phyloP scores from a whole-genome alignment of 805 yeast genomes.

The Tetrapisispora arboricola region DNA sequence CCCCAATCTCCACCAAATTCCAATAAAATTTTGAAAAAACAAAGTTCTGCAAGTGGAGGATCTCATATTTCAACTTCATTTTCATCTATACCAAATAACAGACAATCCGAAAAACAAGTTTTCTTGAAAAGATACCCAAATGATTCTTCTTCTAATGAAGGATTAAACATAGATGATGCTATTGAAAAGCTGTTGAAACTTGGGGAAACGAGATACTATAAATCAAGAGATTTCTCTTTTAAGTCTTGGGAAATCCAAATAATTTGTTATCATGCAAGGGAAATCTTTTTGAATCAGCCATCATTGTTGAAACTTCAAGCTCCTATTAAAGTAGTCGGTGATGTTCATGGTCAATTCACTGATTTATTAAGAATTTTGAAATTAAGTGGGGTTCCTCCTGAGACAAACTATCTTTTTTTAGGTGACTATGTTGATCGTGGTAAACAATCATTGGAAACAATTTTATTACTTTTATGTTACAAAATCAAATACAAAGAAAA shows the following conservation, averaged over 20 bases:
- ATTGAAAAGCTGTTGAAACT: constrained; percentile 49
- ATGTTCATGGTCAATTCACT: constrained; percentile 93
- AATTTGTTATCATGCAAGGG: constrained; percentile 48
- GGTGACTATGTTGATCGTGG: constrained; percentile 99
- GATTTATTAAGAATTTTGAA: constrained; percentile 85
- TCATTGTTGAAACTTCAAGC: constrained; percentile 56
- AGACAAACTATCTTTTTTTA: constrained; percentile 79
- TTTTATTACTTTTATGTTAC: constrained; percentile 75
- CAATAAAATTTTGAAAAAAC: neutral
- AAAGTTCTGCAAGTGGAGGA: neutral
- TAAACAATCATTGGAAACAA: constrained; percentile 90
- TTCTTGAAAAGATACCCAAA: constrained; percentile 24
- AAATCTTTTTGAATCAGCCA: constrained; percentile 55
- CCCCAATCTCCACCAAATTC: neutral
- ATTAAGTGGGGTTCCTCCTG: constrained; percentile 93
- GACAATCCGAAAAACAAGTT: constrained; percentile 9
- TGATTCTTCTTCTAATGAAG: constrained; percentile 20
- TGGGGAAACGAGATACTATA: constrained; percentile 35
- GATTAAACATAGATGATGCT: constrained; percentile 48
- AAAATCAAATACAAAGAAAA: constrained; percentile 95
- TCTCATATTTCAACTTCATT: constrained; percentile 4
- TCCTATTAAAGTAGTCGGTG: constrained; percentile 80
- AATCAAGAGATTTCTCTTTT: constrained; percentile 36
- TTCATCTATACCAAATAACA: constrained; percentile 12
- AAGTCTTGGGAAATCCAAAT: constrained; percentile 44